Conservation (phyloP, 768 basidiomycete genomes). For the Serendipita sp. region DNA sequence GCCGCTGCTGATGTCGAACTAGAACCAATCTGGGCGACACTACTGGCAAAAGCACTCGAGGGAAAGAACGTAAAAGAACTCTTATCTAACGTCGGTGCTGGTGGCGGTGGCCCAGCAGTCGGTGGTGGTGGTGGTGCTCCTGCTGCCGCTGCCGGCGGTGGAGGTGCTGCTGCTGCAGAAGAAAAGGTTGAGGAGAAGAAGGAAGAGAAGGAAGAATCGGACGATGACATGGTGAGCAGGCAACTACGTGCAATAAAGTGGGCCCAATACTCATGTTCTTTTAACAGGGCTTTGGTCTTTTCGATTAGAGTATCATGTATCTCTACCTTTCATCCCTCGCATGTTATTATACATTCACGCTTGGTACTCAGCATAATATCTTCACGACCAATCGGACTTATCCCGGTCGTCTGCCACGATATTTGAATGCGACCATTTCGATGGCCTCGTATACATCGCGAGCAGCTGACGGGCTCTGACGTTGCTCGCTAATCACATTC, state of each 20-base stretch:
- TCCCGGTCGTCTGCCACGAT: too few species aligned
- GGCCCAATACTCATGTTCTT: not conserved
- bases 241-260: not conserved
- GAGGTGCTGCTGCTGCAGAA: constrained; percentile 50
- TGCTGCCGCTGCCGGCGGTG: constrained; percentile 40
- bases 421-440: not conserved
- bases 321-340: not conserved
- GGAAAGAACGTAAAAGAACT: constrained; percentile 96
- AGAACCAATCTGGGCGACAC: constrained; percentile 93
- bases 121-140: constrained; percentile 36
- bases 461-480: too few species aligned
- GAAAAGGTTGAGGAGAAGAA: constrained; percentile 68
- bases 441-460: not conserved
- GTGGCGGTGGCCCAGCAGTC: constrained; percentile 65
- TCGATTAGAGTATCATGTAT: constrained; percentile 42
- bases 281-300: constrained; percentile 81
- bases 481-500: too few species aligned
- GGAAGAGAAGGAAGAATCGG: constrained; percentile 54
- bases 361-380: not conserved
- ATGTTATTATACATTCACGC: not conserved
- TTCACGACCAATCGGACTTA: too few species aligned
- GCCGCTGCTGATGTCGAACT: constrained; percentile 69
- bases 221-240: constrained; percentile 65
- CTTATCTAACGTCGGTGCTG: constrained; percentile 85
- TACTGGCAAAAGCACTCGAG: constrained; percentile 95